Conservation (phyloP, 495 filamentous ascomycete genomes). For the Cairneyella variabilis region DNA sequence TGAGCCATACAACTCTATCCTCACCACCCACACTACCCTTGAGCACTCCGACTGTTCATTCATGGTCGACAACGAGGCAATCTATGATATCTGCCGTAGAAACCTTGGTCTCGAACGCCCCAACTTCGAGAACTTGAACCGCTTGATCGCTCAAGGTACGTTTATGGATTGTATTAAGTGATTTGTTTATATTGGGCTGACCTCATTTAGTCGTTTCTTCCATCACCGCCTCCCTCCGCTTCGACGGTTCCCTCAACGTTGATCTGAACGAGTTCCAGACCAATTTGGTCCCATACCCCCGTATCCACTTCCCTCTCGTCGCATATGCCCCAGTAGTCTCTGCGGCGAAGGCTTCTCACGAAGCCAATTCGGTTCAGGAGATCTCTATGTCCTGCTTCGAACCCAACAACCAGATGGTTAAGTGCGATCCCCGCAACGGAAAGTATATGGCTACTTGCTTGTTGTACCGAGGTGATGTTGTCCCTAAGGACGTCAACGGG, state of each 20-base stretch:
- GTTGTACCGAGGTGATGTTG: conserved; percentile 97
- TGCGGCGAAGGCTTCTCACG: conserved; percentile 88
- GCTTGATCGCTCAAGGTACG: conserved; percentile 89
- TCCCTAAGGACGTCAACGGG: conserved; percentile 87
- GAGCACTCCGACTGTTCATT: conserved; percentile 99
- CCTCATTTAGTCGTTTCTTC: conserved; percentile 76
- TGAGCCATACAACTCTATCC: conserved; percentile 98
- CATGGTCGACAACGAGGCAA: conserved; percentile 99
- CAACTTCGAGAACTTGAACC: conserved; percentile 97
- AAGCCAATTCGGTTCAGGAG: conserved; percentile 86
- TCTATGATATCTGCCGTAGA: conserved; percentile 98
- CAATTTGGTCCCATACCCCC: conserved; percentile 96
- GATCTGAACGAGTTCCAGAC: conserved; percentile 99
- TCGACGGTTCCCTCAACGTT: conserved; percentile 98
- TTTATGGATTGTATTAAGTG: conserved; percentile 19
- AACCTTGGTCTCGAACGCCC: conserved; percentile 96
- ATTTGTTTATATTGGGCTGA: conserved; percentile 6
- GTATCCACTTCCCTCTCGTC: conserved; percentile 98
- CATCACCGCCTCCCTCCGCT: conserved; percentile 96
- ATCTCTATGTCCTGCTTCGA: conserved; percentile 86
- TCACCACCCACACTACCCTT: conserved; percentile 97
- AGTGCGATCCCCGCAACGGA: conserved; percentile 96
- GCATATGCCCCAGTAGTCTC: conserved; percentile 95
- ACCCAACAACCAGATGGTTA: conserved; percentile 93
- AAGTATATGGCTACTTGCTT: conserved; percentile 99